phyloP scores from a whole-genome alignment of 441 rosid genomes.

The Populus tomentosa region DNA sequence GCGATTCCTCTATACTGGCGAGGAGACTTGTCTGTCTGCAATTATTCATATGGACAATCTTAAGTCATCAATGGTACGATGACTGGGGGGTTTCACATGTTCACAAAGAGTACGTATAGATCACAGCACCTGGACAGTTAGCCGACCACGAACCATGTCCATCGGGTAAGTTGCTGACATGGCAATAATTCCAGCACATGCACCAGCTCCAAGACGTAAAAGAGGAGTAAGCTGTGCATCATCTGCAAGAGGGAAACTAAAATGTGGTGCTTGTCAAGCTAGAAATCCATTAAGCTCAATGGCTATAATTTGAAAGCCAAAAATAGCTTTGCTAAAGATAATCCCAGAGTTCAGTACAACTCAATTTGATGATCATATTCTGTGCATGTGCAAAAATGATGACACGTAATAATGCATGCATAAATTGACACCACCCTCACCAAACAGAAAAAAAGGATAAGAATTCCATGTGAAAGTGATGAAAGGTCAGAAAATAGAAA shows the following conservation, averaged over 20 bases:
- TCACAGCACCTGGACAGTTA: slow-evolving; percentile 48
- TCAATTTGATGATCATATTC: background rate
- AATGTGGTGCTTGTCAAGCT: background rate
- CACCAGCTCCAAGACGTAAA: slow-evolving; percentile 58
- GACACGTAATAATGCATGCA: background rate
- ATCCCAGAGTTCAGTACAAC: background rate
- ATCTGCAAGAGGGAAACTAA: slow-evolving; percentile 25
- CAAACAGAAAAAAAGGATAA: background rate
- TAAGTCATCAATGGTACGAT: slow-evolving; percentile 9
- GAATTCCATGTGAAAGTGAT: background rate
- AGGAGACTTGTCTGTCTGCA: slow-evolving; percentile 48
- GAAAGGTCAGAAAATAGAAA: background rate
- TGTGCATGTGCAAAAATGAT: too few relatives aligned
- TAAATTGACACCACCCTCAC: background rate
- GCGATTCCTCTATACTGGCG: slow-evolving; percentile 46
- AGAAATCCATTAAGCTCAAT: background rate
- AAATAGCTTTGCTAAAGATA: background rate
- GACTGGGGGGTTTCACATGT: background rate
- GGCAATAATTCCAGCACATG: slow-evolving; percentile 62
- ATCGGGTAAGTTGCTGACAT: slow-evolving; percentile 65
- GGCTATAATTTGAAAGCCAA: background rate
- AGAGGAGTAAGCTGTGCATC: slow-evolving; percentile 53
- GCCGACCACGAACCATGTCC: slow-evolving; percentile 60
- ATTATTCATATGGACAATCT: slow-evolving; percentile 7
- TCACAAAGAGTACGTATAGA: slow-evolving; percentile 7